Evolutionary conservation across 2,329 filamentous ascomycete species (phyloP), one percentile per base, ranked within the genome.

Genomic region (Fusarium albosuccineum): DNA sequence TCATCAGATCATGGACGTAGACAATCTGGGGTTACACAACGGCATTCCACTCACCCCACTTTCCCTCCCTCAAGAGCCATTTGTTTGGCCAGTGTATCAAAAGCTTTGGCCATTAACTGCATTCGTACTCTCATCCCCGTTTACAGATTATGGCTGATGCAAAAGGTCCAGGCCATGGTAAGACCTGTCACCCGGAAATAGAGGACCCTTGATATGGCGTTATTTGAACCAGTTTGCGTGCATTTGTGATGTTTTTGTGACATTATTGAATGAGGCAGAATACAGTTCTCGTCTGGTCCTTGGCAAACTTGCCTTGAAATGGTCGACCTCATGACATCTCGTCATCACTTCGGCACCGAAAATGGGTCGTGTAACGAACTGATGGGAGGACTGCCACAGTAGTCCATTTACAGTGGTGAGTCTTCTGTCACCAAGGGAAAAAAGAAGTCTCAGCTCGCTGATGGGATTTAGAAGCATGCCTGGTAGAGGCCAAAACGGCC

Each of bases 21-120:
- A 39, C 48, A 33, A 51, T 34, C 6, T 22, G 1, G 17, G 22
- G 49, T 59, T 62, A 49, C 57, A 62, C 57, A 49, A 11, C 34
- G 16, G 3, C 16, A 26, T 29, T 33, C 41, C 40, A 13, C 16
- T 10, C 11, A 14, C 16, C 53, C 63, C 63, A 65, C 57, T 4
- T 26, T 45, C 22, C 22, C 22, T 17, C 41, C 4, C 37, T 41
- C 27, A 9, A 7, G 7, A 10, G 29, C 27, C 33, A 50, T 49
- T 10, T 53, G 37, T 55, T 29, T 36, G 37, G 44, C 11, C 50
- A 41, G 22, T 2, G 7, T 4, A 4, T 16, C 14, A 9, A 14
- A 49, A 33, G 11, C 34, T 49, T 22, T 45, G 26, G 33, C 6
- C 5, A 5, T 54, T 51, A 48, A 22, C 51, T 46, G 60, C 61